Conservation (phyloP, 768 basidiomycete genomes). For the Tricholomella constricta region DNA sequence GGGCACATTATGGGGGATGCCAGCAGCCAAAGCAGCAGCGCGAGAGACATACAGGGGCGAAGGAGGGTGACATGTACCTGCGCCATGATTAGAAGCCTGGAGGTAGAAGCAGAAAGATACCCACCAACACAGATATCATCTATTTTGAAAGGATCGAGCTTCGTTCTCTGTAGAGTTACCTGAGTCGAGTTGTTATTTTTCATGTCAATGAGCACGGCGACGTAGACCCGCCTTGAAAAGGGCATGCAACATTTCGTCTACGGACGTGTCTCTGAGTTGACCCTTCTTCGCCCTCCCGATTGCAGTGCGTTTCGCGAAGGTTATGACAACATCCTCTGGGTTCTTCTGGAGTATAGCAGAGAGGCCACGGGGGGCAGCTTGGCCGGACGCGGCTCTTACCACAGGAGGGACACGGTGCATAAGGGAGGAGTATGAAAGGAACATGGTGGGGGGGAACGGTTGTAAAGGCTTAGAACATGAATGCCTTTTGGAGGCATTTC, state of each 20-base stretch:
- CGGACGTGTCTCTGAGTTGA: slow-evolving; percentile 72
- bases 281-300: slow-evolving; percentile 79
- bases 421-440: slow-evolving; percentile 18
- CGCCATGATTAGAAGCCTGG: not conserved
- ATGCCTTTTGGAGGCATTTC: slow-evolving; percentile 5
- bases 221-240: slow-evolving; percentile 66
- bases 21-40: slow-evolving; percentile 85
- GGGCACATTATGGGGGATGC: slow-evolving; percentile 85
- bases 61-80: slow-evolving; percentile 83
- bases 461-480: not conserved
- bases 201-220: not conserved
- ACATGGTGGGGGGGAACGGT: slow-evolving; percentile 8
- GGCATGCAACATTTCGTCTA: slow-evolving; percentile 84
- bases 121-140: slow-evolving; percentile 85
- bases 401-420: slow-evolving; percentile 21
- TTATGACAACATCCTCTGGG: slow-evolving; percentile 81
- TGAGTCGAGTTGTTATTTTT: slow-evolving; percentile 23
- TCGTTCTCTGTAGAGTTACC: slow-evolving; percentile 68
- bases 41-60: slow-evolving; percentile 83
- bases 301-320: slow-evolving; percentile 77
- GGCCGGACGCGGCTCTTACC: slow-evolving; percentile 41
- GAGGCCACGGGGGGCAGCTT: slow-evolving; percentile 45
- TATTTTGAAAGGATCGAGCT: slow-evolving; percentile 68
- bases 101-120: slow-evolving; percentile 19
- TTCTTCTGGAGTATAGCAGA: slow-evolving; percentile 57